Evolutionary conservation across 2,329 filamentous ascomycete species (phyloP), one percentile per base, ranked within the genome.

Genomic region (Trichoderma breve): DNA sequence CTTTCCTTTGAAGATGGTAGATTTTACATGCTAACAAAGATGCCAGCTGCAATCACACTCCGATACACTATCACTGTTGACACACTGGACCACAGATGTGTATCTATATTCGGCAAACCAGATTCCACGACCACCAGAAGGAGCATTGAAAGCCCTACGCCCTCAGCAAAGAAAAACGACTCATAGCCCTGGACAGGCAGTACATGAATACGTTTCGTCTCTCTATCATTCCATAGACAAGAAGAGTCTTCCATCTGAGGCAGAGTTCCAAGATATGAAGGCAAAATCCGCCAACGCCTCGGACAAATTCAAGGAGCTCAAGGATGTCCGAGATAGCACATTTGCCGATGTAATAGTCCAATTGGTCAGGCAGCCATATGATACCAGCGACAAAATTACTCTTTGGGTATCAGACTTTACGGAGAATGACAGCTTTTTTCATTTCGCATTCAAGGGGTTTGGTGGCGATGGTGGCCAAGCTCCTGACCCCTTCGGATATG

Each of bases 361-460:
- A 77, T 88, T 97, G 3, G 86, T 94, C 61, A 84, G 80, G 60
- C 81, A 83, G 2, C 86, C 87, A 0, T 84, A 80, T 57, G 81
- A 84, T 34, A 24, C 76, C 7, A 77, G 78, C 26, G 84, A 86
- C 30, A 87, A 81, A 71, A 81, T 88, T 14, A 88, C 89, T 6
- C 74, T 97, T 0, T 94, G 94, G 84, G 83, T 97, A 21, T 92
- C 93, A 0, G 95, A 98, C 80, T 97, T 95, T 79, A 97, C 94
- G 0, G 82, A 88, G 65, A 93, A 98, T 76, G 77, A 84, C 0
- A 73, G 77, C 1, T 90, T 98, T 72, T 91, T 86, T 74, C 81
- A 89, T 43, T 89, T 76, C 70, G 74, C 72, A 47, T 80, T 78
- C 63, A 76, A 77, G 12, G 80, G 76, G 72, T 77, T 78, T 28